Evolutionary conservation across 352 stramenopile genomes (phyloP).

Genomic region (Globisporangium perplexum): DNA sequence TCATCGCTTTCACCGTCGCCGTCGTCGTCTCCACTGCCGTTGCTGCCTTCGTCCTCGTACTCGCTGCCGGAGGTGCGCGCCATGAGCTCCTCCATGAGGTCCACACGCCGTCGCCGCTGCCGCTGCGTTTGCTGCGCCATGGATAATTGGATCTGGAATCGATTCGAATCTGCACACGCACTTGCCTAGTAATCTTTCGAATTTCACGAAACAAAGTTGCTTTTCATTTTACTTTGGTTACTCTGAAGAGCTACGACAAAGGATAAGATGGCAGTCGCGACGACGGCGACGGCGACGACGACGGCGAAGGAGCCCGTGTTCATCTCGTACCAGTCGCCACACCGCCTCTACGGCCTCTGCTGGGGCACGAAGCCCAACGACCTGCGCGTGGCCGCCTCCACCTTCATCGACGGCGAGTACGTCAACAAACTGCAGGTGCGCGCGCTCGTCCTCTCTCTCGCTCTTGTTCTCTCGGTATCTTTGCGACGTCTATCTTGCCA

Average conservation of each 20-base stretch:
- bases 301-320: constrained; percentile 24
- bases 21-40: no score
- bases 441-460: no score
- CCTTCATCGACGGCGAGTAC: constrained; percentile 81
- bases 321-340: constrained; percentile 61
- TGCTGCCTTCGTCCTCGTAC: not conserved
- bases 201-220: no score
- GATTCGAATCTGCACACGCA: not conserved
- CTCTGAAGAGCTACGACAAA: not conserved
- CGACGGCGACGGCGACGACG: no score
- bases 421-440: constrained; percentile 85
- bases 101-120: not conserved
- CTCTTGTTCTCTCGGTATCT: no score
- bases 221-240: no score
- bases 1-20: constrained; percentile 6
- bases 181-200: not conserved
- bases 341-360: constrained; percentile 73
- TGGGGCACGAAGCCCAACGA: constrained; percentile 58
- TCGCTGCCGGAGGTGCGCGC: not conserved
- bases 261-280: not conserved
- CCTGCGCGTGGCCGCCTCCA: constrained; percentile 64
- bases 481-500: no score
- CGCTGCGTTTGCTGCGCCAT: not conserved
- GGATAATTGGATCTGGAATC: not conserved
- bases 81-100: constrained; percentile 12